Evolutionary conservation across 2,329 filamentous ascomycete species (phyloP), one percentile per base, ranked within the genome.

Genomic region (Sarocladiaceae sp.): DNA sequence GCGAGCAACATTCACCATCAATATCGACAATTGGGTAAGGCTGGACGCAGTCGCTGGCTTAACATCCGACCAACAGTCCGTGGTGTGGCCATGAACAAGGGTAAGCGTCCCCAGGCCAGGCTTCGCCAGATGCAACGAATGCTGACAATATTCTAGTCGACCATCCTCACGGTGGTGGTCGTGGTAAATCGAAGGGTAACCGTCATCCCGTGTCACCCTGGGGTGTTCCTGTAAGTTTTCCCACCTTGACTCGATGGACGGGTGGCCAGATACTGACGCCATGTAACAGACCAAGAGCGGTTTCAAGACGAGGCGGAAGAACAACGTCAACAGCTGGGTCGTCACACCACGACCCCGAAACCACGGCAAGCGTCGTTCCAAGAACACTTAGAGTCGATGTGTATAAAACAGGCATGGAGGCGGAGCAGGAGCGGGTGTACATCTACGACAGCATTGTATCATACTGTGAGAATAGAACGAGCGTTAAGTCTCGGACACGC

Each of bases 181-280:
- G 95, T 79, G 94, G 94, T 76, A 99, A 99, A 76, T 97, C 91
- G 53, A 99, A 99, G 89, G 91, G 94, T 83, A 96, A 97, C 67
- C 84, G 92, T 56, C 80, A 96, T 66, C 94, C 95, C 29, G 90
- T 94, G 62, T 96, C 90, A 73, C 94, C 94, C 54, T 99, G 95
- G 94, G 94, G 95, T 68, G 87, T 84, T 66, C 93, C 90, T 66
- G 91, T 95, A 87, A 75, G 90, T 83, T 59, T 12, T 10, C 2
- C 29, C 28, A 20, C 8, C 17, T 5, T 17, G n/a, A n/a, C n/a
- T 23, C 7, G 40, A n/a, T 33, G 48, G 12, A 20, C 22, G 15
- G 36, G 48, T 40, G n/a, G 13, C 2, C 22, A 22, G 49, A 23
- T 35, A 55, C 67, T 74, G 55, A 74, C 61, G 44, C 33, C 40